A percentile compares a stretch with the other conserved stretches of the same genome.
Evolutionary conservation across 1,284 basidiomycete genomes (phyloP).

Genomic region (Austroboletus sp.): DNA sequence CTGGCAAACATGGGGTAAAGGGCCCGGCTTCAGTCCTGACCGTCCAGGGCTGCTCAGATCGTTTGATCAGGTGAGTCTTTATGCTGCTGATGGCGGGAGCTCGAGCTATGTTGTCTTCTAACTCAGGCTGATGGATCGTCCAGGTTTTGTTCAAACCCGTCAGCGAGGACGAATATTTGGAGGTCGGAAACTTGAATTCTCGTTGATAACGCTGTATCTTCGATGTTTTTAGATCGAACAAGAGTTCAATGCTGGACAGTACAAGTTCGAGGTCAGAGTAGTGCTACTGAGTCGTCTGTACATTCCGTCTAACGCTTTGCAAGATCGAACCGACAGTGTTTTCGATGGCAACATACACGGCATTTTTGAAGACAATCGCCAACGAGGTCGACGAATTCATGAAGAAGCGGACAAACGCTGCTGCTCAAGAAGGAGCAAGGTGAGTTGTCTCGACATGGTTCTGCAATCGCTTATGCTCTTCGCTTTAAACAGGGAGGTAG

Average conservation of each 20-base stretch:
- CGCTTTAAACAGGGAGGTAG: slow-evolving; percentile 14
- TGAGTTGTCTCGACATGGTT: slow-evolving; percentile 14
- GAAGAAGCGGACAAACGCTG: slow-evolving; percentile 33
- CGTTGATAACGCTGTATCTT: slow-evolving; percentile 1
- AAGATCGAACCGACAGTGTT: slow-evolving; percentile 48
- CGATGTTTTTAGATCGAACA: slow-evolving; percentile 41
- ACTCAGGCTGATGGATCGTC: neutral
- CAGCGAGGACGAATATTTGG: slow-evolving; percentile 40
- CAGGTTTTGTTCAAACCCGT: slow-evolving; percentile 46
- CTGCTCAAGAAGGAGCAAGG: slow-evolving; percentile 39
- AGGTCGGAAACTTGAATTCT: slow-evolving; percentile 26
- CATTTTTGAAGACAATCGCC: slow-evolving; percentile 40
- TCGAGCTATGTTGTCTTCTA: neutral
- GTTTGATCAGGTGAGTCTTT: slow-evolving; percentile 52
- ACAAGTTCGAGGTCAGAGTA: slow-evolving; percentile 44
- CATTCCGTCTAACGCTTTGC: neutral
- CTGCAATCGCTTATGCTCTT: neutral
- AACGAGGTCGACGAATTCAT: slow-evolving; percentile 33
- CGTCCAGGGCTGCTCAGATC: slow-evolving; percentile 57
- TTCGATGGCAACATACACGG: slow-evolving; percentile 48
- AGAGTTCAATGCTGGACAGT: slow-evolving; percentile 56
- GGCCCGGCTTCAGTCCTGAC: slow-evolving; percentile 40
- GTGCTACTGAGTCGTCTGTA: neutral
- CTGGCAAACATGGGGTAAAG: slow-evolving; percentile 60
- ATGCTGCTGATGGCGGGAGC: too few relatives aligned